phyloP scores from a whole-genome alignment of 768 basidiomycete species.

The Termitomyces sp. region DNA sequence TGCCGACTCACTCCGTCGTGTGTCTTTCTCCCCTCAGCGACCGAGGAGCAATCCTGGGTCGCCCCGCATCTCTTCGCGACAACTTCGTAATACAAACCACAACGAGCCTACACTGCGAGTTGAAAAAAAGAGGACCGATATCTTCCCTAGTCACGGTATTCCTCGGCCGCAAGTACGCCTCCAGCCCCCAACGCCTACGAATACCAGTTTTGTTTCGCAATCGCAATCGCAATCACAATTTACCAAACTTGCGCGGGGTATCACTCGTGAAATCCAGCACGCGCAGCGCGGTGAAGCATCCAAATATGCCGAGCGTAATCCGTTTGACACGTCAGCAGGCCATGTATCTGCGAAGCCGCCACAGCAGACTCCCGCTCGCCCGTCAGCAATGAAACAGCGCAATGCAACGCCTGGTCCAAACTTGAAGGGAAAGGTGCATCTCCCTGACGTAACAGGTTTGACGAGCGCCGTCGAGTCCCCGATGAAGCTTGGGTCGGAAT shows the following conservation, averaged over 20 bases:
- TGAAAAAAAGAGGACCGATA: slow-evolving; percentile 24
- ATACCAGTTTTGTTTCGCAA: slow-evolving; percentile 30
- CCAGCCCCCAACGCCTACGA: slow-evolving; percentile 62
- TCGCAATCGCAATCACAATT: slow-evolving; percentile 41
- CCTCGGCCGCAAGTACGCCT: slow-evolving; percentile 50
- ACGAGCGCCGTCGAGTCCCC: slow-evolving; percentile 79
- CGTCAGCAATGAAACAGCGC: slow-evolving; percentile 19
- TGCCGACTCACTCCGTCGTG: slow-evolving; percentile 66
- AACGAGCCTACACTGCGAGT: slow-evolving; percentile 34
- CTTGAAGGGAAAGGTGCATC: slow-evolving; percentile 42
- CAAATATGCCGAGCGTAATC: slow-evolving; percentile 29
- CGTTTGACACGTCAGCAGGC: slow-evolving; percentile 27
- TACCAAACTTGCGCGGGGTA: slow-evolving; percentile 54
- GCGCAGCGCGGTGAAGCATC: slow-evolving; percentile 17
- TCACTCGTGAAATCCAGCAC: slow-evolving; percentile 52
- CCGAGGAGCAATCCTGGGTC: slow-evolving; percentile 49
- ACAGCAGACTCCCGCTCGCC: slow-evolving; percentile 18
- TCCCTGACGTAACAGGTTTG: slow-evolving; percentile 84
- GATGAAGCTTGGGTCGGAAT: slow-evolving; percentile 51
- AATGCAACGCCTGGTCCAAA: slow-evolving; percentile 22
- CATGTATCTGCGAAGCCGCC: slow-evolving; percentile 29
- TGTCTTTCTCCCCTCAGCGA: slow-evolving; percentile 75
- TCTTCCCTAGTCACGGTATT: slow-evolving; percentile 25
- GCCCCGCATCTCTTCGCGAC: slow-evolving; percentile 21
- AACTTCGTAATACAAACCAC: slow-evolving; percentile 10